Conservation (phyloP, 192 early-diverging fungal species). For the Backusella morwellensis region DNA sequence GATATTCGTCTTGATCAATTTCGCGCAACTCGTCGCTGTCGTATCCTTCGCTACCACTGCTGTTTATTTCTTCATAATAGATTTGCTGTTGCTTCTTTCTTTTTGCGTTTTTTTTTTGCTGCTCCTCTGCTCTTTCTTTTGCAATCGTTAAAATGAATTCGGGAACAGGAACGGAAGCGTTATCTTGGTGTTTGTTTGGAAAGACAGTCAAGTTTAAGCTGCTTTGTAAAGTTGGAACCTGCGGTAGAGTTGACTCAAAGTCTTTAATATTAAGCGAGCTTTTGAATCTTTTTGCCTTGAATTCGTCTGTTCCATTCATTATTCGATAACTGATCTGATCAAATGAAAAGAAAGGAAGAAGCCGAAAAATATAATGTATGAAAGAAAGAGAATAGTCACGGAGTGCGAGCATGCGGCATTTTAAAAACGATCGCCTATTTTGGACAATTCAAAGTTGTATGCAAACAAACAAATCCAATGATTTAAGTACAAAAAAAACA, state of each 20-base stretch:
- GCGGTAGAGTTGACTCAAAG: neutral
- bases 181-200: neutral
- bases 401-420: too few species aligned
- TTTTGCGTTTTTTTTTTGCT: neutral
- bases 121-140: neutral
- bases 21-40: neutral
- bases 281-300: neutral
- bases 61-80: neutral
- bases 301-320: conserved; percentile 1
- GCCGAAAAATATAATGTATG: too few species aligned
- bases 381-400: too few species aligned
- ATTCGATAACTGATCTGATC: neutral
- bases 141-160: neutral
- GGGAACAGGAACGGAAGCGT: neutral
- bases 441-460: too few species aligned
- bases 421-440: too few species aligned
- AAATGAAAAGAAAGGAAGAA: too few species aligned
- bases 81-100: neutral
- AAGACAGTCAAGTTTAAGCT: neutral
- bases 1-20: neutral
- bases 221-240: neutral
- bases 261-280: neutral
- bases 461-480: too few species aligned
- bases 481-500: too few species aligned
- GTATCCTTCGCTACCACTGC: neutral